Evolutionary conservation across 768 basidiomycete genomes (phyloP).

Genomic region (Kwoniella sp.): DNA sequence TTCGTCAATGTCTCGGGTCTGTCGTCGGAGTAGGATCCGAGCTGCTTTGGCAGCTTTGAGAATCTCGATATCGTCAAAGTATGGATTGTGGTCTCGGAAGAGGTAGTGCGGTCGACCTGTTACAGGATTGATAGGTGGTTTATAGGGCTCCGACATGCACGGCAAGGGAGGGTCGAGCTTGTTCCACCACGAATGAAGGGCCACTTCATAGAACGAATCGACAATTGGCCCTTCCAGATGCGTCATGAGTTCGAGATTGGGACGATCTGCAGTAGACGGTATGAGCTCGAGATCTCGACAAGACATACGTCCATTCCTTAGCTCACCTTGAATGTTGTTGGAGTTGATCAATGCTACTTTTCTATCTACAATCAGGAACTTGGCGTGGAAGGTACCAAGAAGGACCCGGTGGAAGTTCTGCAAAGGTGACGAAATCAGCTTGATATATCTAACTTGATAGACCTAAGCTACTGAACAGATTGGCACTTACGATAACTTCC

Average conservation of each 20-base stretch:
- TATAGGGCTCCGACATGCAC: slow-evolving; percentile 47
- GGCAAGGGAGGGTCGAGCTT: slow-evolving; percentile 49
- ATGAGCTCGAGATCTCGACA: background rate
- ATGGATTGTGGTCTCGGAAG: slow-evolving; percentile 58
- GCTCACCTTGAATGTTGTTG: slow-evolving; percentile 63
- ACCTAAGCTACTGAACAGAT: background rate
- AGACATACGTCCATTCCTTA: background rate
- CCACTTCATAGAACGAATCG: slow-evolving; percentile 69
- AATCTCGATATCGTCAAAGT: slow-evolving; percentile 58
- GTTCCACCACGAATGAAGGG: slow-evolving; percentile 66
- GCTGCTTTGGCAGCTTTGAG: slow-evolving; percentile 58
- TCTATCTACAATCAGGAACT: slow-evolving; percentile 71
- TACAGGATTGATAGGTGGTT: slow-evolving; percentile 45
- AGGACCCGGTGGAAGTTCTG: slow-evolving; percentile 59
- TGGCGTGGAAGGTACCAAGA: slow-evolving; percentile 71
- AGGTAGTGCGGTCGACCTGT: slow-evolving; percentile 56
- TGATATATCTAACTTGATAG: background rate
- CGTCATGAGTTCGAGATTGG: slow-evolving; percentile 63
- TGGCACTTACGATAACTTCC: slow-evolving; percentile 60
- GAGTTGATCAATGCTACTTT: slow-evolving; percentile 67
- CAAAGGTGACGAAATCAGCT: background rate
- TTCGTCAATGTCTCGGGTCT: slow-evolving; percentile 49
- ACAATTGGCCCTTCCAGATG: slow-evolving; percentile 73
- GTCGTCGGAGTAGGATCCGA: slow-evolving; percentile 51
- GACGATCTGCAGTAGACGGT: slow-evolving; percentile 51